Evolutionary conservation across 2,329 filamentous ascomycete species (phyloP).

Genomic region (Tolypocladium paradoxum): DNA sequence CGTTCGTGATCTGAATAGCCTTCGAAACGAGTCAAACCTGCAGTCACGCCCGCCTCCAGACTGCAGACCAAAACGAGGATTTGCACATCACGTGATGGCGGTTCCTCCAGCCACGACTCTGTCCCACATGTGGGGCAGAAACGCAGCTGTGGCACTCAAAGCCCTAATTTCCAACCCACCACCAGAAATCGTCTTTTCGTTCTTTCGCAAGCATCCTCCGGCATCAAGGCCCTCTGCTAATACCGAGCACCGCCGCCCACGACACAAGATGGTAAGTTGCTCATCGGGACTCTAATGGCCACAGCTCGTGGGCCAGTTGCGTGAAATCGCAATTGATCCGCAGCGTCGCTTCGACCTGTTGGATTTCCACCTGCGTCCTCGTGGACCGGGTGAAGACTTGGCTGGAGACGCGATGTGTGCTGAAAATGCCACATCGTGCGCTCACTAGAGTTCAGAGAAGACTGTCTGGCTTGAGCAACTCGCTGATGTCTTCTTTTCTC

Average conservation of each 20-base stretch:
- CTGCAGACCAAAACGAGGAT: background rate
- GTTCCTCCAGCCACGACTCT: conserved; percentile 4
- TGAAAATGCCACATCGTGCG: conserved; percentile 43
- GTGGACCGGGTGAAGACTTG: conserved; percentile 46
- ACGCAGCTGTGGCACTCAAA: conserved; percentile 9
- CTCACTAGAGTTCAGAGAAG: conserved; percentile 94
- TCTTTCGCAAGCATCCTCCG: conserved; percentile 16
- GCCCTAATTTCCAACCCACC: conserved; percentile 28
- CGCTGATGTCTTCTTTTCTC: conserved; percentile 99
- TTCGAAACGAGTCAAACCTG: background rate
- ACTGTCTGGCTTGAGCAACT: conserved; percentile 66
- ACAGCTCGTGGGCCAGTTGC: conserved; percentile 25
- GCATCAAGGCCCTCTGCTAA: conserved; percentile 23
- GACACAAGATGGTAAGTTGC: conserved; percentile 32
- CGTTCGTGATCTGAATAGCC: background rate
- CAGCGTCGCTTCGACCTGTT: conserved; percentile 21
- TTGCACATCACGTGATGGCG: conserved; percentile 2
- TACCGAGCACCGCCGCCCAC: conserved; percentile 23
- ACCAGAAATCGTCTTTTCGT: conserved; percentile 18
- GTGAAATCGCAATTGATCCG: conserved; percentile 22
- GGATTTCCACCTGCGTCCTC: conserved; percentile 20
- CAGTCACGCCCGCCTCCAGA: too few relatives aligned
- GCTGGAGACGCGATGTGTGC: conserved; percentile 48
- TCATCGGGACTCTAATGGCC: conserved; percentile 26
- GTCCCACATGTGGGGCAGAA: conserved; percentile 11